phyloP scores from a whole-genome alignment of 148 eudicot genomes.

The Fagopyrum tataricum region DNA sequence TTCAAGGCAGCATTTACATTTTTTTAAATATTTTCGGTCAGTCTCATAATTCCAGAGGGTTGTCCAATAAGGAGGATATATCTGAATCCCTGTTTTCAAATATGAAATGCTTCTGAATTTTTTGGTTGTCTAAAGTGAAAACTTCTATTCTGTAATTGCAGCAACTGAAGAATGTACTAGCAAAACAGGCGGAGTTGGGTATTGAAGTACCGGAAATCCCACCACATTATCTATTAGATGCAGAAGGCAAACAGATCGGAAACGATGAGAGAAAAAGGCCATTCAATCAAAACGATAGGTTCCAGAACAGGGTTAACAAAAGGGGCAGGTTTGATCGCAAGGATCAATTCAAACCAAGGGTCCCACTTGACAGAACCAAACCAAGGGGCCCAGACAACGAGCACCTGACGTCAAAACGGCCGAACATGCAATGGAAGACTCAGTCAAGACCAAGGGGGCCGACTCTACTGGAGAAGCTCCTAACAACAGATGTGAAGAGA shows the following conservation, averaged over 20 bases:
- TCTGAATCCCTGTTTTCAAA: neutral
- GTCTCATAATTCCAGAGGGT: neutral
- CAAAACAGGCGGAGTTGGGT: conserved; percentile 85
- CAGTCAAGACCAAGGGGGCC: conserved; percentile 34
- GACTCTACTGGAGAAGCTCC: conserved; percentile 67
- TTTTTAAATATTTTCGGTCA: neutral
- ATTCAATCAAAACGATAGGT: conserved; percentile 35
- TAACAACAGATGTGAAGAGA: conserved; percentile 56
- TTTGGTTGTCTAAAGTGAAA: neutral
- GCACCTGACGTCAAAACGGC: conserved; percentile 28
- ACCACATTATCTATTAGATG: conserved; percentile 55
- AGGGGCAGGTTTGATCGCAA: conserved; percentile 26
- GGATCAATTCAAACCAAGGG: conserved; percentile 19
- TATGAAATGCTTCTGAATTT: neutral
- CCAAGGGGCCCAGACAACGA: conserved; percentile 18
- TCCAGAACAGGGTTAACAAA: conserved; percentile 43
- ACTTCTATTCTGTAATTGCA: conserved; percentile 21
- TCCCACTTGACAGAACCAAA: conserved; percentile 17
- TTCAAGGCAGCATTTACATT: neutral
- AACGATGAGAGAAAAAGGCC: conserved; percentile 26
- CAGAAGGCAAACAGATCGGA: conserved; percentile 31
- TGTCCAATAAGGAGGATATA: neutral
- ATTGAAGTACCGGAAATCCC: conserved; percentile 96
- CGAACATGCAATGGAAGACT: conserved; percentile 13
- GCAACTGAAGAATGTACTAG: conserved; percentile 89